These are phyloP conservation scores for Funneliformis mosseae DNA, from an alignment of 192 early-diverging fungal species.

Conservation along the genomic window DNA sequence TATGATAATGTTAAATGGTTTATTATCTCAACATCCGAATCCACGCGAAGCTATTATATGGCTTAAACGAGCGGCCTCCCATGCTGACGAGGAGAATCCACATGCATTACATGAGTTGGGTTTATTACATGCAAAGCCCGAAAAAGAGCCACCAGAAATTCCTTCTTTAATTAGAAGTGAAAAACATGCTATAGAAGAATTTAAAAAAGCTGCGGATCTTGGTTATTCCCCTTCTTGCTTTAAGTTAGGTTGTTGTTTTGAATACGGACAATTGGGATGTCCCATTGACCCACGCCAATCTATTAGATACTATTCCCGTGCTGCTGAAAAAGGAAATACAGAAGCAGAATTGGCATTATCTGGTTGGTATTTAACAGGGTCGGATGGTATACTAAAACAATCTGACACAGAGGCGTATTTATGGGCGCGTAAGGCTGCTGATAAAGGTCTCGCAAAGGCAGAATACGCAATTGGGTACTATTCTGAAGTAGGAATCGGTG, in stretches of 20 bases:
- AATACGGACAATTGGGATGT: slow-evolving; percentile 89
- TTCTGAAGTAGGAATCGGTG: slow-evolving; percentile 88
- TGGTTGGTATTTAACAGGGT: slow-evolving; percentile 97
- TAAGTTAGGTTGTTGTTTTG: slow-evolving; percentile 89
- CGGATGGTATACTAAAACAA: slow-evolving; percentile 86
- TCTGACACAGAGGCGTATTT: slow-evolving; percentile 95
- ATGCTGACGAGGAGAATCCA: slow-evolving; percentile 89
- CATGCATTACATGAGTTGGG: slow-evolving; percentile 94
- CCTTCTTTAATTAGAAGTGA: slow-evolving; percentile 78
- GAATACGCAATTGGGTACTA: slow-evolving; percentile 98
- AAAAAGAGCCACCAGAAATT: slow-evolving; percentile 50
- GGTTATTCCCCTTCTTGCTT: slow-evolving; percentile 94
- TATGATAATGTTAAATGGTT: slow-evolving; percentile 86
- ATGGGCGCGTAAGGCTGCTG: slow-evolving; percentile 96
- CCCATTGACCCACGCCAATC: slow-evolving; percentile 86
- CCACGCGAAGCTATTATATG: slow-evolving; percentile 92
- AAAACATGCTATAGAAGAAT: slow-evolving; percentile 88
- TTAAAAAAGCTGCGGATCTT: slow-evolving; percentile 87
- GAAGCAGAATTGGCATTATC: slow-evolving; percentile 93
- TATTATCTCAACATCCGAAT: slow-evolving; percentile 71
- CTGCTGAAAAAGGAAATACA: slow-evolving; percentile 87
- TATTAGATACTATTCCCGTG: slow-evolving; percentile 95
- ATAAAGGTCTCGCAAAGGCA: slow-evolving; percentile 92
- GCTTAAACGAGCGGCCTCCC: slow-evolving; percentile 90
- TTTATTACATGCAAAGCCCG: slow-evolving; percentile 76